Percentiles rank a stretch among this genome's conserved stretches.
Evolutionary conservation across 2,329 filamentous ascomycete species (phyloP).

Genomic region (Diaporthe aspalathi): DNA sequence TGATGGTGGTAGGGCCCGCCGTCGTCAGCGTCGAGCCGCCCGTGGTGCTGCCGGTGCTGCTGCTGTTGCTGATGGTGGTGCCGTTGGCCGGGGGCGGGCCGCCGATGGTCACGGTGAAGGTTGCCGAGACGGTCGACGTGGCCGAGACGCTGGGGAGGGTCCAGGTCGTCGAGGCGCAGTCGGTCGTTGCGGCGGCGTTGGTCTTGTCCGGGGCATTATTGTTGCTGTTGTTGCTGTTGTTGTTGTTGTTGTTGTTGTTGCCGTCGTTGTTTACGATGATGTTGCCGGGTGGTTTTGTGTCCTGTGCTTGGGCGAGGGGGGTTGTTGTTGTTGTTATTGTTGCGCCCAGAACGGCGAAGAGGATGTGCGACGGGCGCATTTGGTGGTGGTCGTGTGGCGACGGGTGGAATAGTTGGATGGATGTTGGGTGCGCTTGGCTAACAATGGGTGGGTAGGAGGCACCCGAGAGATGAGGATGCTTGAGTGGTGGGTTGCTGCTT

Average conservation of each 20-base stretch:
- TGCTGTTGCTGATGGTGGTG: too few species aligned
- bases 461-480: not conserved
- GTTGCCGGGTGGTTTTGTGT: slow-evolving; percentile 20
- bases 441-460: not conserved
- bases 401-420: too few species aligned
- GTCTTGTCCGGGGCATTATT: not conserved
- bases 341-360: slow-evolving; percentile 32
- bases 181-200: not conserved
- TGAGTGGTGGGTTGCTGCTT: not conserved
- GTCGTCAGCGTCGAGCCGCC: not conserved
- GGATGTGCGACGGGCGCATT: slow-evolving; percentile 34
- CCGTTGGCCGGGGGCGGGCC: not conserved
- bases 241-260: not conserved
- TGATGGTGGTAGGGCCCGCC: too few species aligned
- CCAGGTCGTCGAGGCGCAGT: slow-evolving; percentile 14
- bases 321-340: slow-evolving; percentile 8
- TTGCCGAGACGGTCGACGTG: not conserved
- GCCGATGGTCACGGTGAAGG: slow-evolving; percentile 4
- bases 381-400: not conserved
- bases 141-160: slow-evolving; percentile 7
- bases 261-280: not conserved
- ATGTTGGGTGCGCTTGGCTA: not conserved
- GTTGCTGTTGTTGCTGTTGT: slow-evolving; percentile 11
- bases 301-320: slow-evolving; percentile 25
- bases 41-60: too few species aligned